A percentile compares a stretch with the other conserved stretches of the same genome.
Evolutionary conservation across 202 grass and related monocot species (phyloP).

Genomic region (Carex sylvatica): DNA sequence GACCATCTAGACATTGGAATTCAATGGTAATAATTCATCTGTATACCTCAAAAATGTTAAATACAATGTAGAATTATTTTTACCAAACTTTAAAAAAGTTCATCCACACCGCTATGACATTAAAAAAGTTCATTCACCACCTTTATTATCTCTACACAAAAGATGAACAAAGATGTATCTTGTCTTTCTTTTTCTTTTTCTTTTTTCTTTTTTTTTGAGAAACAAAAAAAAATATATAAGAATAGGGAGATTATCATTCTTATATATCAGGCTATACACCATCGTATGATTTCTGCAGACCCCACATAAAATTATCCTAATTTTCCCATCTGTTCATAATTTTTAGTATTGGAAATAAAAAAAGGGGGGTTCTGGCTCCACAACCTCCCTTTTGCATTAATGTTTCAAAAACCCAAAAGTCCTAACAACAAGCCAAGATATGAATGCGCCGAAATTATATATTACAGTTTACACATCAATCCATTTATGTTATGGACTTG

Average conservation of each 20-base stretch:
- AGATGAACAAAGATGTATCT: not conserved
- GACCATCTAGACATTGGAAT: not conserved
- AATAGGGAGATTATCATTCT: not conserved
- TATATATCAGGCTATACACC: not conserved
- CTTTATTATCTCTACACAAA: not conserved
- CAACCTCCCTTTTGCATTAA: slow-evolving; percentile 4
- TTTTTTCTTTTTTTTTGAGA: not conserved
- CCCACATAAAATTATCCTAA: not conserved
- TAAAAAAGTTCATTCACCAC: not conserved
- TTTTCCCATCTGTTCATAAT: not conserved
- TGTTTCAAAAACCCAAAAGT: not conserved
- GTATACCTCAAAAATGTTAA: not conserved
- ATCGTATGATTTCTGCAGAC: not conserved
- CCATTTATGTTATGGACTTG: not conserved
- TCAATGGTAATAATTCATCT: not conserved
- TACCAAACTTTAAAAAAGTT: not conserved
- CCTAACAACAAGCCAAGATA: not conserved
- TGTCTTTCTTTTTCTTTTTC: not conserved
- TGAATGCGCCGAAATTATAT: not conserved
- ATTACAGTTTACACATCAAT: not conserved
- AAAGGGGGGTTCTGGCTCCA: not conserved
- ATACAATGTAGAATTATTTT: not conserved
- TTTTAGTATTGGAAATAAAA: not conserved
- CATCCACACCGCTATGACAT: not conserved
- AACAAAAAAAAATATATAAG: not conserved